These are phyloP conservation scores for Calonectria multiphialidica DNA, from an alignment of 2,329 filamentous ascomycete genomes.

Conservation along the genomic window DNA sequence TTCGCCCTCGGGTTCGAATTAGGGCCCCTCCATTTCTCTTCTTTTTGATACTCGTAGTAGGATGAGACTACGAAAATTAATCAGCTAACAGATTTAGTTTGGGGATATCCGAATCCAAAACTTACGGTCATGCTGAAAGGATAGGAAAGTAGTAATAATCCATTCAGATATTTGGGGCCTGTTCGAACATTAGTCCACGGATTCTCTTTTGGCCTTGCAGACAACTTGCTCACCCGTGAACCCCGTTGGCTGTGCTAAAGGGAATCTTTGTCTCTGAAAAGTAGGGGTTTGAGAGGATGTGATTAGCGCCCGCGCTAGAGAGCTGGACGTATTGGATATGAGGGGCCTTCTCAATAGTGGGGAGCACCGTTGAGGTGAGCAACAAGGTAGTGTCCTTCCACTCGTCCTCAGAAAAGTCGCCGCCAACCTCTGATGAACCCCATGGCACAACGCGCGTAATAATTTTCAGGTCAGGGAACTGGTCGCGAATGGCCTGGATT, in stretches of 20 bases:
- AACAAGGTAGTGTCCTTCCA: conserved; percentile 64
- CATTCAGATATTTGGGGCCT: conserved; percentile 70
- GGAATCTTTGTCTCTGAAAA: conserved; percentile 63
- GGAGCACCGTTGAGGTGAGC: conserved; percentile 57
- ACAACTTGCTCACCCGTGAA: conserved; percentile 61
- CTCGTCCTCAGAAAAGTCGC: conserved; percentile 48
- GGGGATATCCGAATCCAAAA: not conserved
- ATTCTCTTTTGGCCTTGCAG: not conserved
- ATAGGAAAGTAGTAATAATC: conserved; percentile 65
- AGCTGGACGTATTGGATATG: conserved; percentile 67
- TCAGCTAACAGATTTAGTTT: not conserved
- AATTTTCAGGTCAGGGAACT: conserved; percentile 60
- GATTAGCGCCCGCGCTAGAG: conserved; percentile 66
- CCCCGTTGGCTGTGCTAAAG: conserved; percentile 68
- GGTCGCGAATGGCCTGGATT: conserved; percentile 50
- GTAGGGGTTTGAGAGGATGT: conserved; percentile 58
- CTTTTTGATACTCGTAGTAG: conserved; percentile 58
- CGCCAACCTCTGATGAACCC: conserved; percentile 39
- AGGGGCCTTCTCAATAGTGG: conserved; percentile 56
- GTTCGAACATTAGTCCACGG: not conserved
- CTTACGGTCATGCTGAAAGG: conserved; percentile 61
- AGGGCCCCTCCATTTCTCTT: conserved; percentile 57
- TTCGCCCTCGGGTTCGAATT: conserved; percentile 34
- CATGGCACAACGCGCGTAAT: conserved; percentile 45
- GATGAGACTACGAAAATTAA: conserved; percentile 51